Percentiles rank a stretch among this genome's conserved stretches.
phyloP scores from a whole-genome alignment of 2,329 filamentous ascomycete species.

The Arachnomyces sp. region DNA sequence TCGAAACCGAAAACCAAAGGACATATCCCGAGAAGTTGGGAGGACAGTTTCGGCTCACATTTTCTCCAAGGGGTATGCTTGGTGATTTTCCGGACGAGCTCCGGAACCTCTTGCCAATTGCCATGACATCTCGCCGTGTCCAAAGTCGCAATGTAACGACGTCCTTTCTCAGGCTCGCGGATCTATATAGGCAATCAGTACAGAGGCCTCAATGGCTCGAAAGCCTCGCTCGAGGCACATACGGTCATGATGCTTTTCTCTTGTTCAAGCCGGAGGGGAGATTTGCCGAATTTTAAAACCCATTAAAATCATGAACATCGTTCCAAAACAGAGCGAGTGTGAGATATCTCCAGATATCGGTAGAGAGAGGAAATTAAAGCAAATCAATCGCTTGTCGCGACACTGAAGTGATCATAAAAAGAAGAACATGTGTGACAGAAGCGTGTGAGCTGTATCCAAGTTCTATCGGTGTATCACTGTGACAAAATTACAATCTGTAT shows the following conservation, averaged over 20 bases:
- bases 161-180: conserved; percentile 63
- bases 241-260: neutral
- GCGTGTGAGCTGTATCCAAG: too few species aligned
- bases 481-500: too few species aligned
- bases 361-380: too few species aligned
- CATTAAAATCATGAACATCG: too few species aligned
- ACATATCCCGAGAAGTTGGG: neutral
- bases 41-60: conserved; percentile 51
- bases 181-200: conserved; percentile 26
- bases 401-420: too few species aligned
- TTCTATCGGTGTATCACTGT: too few species aligned
- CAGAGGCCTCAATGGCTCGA: neutral
- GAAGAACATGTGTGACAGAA: too few species aligned
- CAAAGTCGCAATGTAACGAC: conserved; percentile 72
- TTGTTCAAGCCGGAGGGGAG: neutral
- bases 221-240: neutral
- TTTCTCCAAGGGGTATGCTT: conserved; percentile 83
- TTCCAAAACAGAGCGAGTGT: too few species aligned
- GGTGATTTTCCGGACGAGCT: conserved; percentile 83
- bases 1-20: conserved; percentile 10
- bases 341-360: too few species aligned
- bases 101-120: conserved; percentile 77
- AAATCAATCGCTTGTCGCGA: too few species aligned
- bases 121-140: conserved; percentile 82
- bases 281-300: too few species aligned